Conservation (phyloP, 2,329 filamentous ascomycete genomes). For the Fonsecaea multimorphosa region DNA sequence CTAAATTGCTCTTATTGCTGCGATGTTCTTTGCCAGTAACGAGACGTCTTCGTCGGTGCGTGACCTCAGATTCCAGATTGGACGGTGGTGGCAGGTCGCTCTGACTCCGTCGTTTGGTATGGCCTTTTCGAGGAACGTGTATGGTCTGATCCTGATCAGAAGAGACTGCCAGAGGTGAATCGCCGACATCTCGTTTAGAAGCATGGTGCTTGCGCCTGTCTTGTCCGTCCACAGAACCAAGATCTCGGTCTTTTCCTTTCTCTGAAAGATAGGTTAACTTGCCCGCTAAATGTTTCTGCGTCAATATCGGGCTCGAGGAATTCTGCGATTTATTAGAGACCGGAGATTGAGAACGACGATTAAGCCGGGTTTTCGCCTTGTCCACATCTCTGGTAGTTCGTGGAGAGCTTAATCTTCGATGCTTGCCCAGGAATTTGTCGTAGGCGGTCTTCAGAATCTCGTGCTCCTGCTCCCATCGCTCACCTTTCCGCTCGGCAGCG, state of each 20-base stretch:
- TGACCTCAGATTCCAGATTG: slow-evolving; percentile 31
- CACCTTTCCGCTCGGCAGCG: slow-evolving; percentile 79
- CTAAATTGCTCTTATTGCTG: slow-evolving; percentile 39
- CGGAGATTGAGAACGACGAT: slow-evolving; percentile 50
- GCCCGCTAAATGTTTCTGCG: slow-evolving; percentile 33
- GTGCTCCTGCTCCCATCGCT: slow-evolving; percentile 88
- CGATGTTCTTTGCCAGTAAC: slow-evolving; percentile 41
- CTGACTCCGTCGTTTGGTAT: slow-evolving; percentile 38
- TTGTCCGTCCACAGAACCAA: slow-evolving; percentile 13
- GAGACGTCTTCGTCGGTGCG: slow-evolving; percentile 38
- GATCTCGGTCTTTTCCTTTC: slow-evolving; percentile 28
- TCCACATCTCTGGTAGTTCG: slow-evolving; percentile 49
- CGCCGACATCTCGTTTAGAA: slow-evolving; percentile 24
- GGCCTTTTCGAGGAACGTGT: slow-evolving; percentile 26
- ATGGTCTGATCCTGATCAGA: slow-evolving; percentile 39
- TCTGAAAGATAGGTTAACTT: slow-evolving; percentile 31
- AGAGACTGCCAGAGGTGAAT: slow-evolving; percentile 37
- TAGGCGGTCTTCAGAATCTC: slow-evolving; percentile 74
- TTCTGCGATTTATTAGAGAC: slow-evolving; percentile 38
- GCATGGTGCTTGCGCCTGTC: slow-evolving; percentile 28
- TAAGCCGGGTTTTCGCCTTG: slow-evolving; percentile 46
- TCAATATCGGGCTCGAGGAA: slow-evolving; percentile 37
- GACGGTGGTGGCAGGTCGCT: slow-evolving; percentile 37
- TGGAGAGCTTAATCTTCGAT: slow-evolving; percentile 46
- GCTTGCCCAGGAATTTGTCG: slow-evolving; percentile 46